These are phyloP conservation scores for Chenopodium quinoa DNA, from an alignment of 148 eudicot species.

Conservation along the genomic window DNA sequence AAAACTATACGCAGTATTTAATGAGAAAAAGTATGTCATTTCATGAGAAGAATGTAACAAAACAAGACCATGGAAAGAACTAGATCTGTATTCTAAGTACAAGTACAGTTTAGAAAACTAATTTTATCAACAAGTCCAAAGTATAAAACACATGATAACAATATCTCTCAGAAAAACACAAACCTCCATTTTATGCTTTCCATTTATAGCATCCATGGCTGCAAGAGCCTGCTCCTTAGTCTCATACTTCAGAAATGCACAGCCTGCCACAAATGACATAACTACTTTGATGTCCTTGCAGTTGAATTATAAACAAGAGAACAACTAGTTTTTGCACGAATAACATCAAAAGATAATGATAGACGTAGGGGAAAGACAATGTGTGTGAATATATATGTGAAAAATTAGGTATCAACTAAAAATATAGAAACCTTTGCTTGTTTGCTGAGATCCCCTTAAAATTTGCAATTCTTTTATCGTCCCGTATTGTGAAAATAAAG, in stretches of 20 bases:
- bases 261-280: slow-evolving; percentile 45
- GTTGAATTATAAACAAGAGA: slow-evolving; percentile 6
- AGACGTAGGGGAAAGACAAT: neutral
- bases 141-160: neutral
- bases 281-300: slow-evolving; percentile 8
- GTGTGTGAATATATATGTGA: neutral
- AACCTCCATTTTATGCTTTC: slow-evolving; percentile 94
- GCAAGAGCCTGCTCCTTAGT: slow-evolving; percentile 94
- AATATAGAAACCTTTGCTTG: slow-evolving; percentile 83
- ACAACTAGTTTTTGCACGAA: neutral
- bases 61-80: neutral
- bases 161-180: slow-evolving; percentile 24
- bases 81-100: too few species aligned
- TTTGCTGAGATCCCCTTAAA: slow-evolving; percentile 89
- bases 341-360: neutral
- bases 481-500: slow-evolving; percentile 86
- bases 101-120: too few species aligned
- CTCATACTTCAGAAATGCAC: slow-evolving; percentile 96
- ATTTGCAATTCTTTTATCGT: slow-evolving; percentile 82
- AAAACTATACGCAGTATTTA: too few species aligned
- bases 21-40: too few species aligned
- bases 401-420: neutral
- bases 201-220: slow-evolving; percentile 85
- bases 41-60: too few species aligned
- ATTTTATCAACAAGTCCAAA: neutral